Evolutionary conservation across 768 basidiomycete species (phyloP).

Genomic region (Leccinum sublutescens): DNA sequence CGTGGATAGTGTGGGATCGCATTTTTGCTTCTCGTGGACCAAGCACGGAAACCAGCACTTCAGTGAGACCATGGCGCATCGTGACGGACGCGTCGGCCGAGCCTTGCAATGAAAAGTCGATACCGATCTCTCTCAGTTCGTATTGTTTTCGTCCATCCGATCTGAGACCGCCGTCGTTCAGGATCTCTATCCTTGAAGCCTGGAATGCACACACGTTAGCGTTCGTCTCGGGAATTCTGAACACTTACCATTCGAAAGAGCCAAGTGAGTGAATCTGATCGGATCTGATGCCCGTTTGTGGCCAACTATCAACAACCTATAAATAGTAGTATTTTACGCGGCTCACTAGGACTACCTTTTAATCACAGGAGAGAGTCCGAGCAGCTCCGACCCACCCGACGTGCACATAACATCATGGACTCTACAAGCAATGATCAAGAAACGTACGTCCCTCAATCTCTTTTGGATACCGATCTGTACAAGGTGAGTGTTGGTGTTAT

Average conservation of each 20-base stretch:
- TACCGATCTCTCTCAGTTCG: constrained; percentile 79
- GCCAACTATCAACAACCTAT: background rate
- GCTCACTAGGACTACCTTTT: no score
- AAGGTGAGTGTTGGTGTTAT: constrained; percentile 52
- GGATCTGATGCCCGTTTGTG: background rate
- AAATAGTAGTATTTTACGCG: no score
- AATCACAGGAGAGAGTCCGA: background rate
- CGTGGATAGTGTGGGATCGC: constrained; percentile 77
- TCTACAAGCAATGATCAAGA: constrained; percentile 2
- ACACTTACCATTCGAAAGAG: constrained; percentile 5
- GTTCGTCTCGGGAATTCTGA: background rate
- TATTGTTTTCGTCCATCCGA: constrained; percentile 92
- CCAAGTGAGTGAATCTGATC: background rate
- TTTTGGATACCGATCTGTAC: constrained; percentile 94
- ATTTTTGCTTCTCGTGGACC: constrained; percentile 88
- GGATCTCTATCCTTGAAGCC: constrained; percentile 64
- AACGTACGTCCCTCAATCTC: constrained; percentile 40
- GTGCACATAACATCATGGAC: constrained; percentile 1
- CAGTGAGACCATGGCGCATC: constrained; percentile 86
- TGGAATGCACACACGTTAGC: constrained; percentile 16
- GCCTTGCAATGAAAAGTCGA: constrained; percentile 73
- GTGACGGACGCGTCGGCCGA: constrained; percentile 83
- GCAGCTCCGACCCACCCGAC: background rate
- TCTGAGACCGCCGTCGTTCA: constrained; percentile 84
- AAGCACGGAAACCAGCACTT: constrained; percentile 84